Percentiles rank a stretch among this genome's conserved stretches.
Evolutionary conservation across 768 basidiomycete species (phyloP).

Genomic region (Suillus plorans): DNA sequence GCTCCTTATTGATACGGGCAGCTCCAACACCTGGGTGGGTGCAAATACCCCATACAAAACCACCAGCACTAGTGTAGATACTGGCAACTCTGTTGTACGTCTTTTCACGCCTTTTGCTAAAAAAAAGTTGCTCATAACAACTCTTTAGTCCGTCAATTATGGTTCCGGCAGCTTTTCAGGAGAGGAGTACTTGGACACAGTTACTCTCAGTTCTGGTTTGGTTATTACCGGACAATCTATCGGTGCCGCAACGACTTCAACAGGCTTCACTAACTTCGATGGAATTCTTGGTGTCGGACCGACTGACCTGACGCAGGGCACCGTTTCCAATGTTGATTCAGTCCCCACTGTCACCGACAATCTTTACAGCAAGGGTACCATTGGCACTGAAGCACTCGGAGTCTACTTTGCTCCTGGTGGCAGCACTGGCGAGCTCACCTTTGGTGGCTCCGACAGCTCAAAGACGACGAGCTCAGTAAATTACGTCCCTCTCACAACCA

Average conservation of each 20-base stretch:
- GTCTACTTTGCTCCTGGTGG: slow-evolving; percentile 32
- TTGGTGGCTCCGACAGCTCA: slow-evolving; percentile 41
- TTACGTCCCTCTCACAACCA: slow-evolving; percentile 26
- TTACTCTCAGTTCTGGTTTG: slow-evolving; percentile 13
- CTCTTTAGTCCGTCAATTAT: slow-evolving; percentile 13
- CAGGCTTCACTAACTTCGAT: slow-evolving; percentile 32
- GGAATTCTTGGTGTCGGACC: slow-evolving; percentile 40
- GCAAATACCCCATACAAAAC: slow-evolving; percentile 19
- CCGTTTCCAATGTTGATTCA: slow-evolving; percentile 2
- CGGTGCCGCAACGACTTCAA: slow-evolving; percentile 35
- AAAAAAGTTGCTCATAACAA: slow-evolving; percentile 1
- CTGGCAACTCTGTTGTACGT: slow-evolving; percentile 21
- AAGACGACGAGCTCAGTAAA: slow-evolving; percentile 14
- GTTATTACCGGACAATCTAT: slow-evolving; percentile 33
- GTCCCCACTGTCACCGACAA: slow-evolving; percentile 35
- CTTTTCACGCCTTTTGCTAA: not conserved
- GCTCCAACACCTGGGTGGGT: slow-evolving; percentile 33
- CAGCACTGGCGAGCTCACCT: slow-evolving; percentile 8
- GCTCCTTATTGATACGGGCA: slow-evolving; percentile 33
- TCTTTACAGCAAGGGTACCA: slow-evolving; percentile 29
- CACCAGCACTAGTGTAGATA: slow-evolving; percentile 18
- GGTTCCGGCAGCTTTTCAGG: slow-evolving; percentile 22
- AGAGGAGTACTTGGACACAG: slow-evolving; percentile 18
- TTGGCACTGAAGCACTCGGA: slow-evolving; percentile 29
- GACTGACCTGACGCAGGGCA: slow-evolving; percentile 29